Base-by-base conservation (phyloP, 768 basidiomycete species). In the Gelatoporia subvermispora region DNA sequence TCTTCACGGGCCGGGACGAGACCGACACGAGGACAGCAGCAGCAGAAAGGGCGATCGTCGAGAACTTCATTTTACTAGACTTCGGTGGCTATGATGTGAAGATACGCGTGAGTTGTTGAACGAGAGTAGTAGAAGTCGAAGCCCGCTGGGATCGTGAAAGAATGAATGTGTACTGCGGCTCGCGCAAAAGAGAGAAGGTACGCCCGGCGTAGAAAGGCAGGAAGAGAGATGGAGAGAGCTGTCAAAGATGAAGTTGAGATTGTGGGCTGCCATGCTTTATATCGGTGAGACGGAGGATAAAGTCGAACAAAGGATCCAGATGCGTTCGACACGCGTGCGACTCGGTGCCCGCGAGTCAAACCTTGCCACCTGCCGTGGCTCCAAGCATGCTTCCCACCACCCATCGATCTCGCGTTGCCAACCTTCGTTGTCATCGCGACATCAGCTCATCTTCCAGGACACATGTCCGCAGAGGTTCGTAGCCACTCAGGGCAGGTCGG, bases 1-100 rank as follows among this genome's bases (percentile, higher is more conserved):
- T 72, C 57, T 67, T 68, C 20, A 72, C 54, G 21, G 76, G 76
- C 3, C 61, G 59, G 20, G 74, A 71, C 43, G 64, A 66, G n/a
- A 72, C 70, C 23, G 69, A 64, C 41, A 70, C 53, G 48, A 67
- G 55, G 47, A 65, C 52, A 31, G 66, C 63, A 48, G 66, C 60
- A 36, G 65, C 59, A 38, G 62, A 57, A 48, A 66, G 48, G 50
- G 65, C 47, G 43, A 60, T 41, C 43, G 58, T 66, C 51, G 63
- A 46, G 58, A 69, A 66, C 61, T 71, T 71, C 73, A 65, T 65
- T 48, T 20, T 40, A 18, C 35, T 44, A 21, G 21, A 36, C 18
- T 35, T 36, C 15, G 41, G 23, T 35, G 34, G 34, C 48, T 44
- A 38, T 42, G 43, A 45, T 40, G 44, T 42, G 50, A 35, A 31